These are phyloP conservation scores for Auricularia sp. DNA, from an alignment of 768 basidiomycete species.

Conservation along the genomic window DNA sequence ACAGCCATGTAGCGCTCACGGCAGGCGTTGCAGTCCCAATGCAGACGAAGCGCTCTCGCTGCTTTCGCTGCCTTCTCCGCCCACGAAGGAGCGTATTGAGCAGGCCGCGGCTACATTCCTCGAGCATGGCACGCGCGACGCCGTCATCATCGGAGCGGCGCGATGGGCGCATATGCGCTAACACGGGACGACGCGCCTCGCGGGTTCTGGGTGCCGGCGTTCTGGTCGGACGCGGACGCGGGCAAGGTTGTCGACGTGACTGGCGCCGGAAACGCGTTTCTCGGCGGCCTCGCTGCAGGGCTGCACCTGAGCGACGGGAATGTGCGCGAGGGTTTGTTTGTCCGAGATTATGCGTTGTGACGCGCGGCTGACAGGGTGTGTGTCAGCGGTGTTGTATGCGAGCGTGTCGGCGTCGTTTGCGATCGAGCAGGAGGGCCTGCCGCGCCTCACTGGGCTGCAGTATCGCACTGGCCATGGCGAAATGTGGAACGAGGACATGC, in stretches of 20 bases:
- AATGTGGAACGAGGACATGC: constrained; percentile 65
- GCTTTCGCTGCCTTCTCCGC: constrained; percentile 39
- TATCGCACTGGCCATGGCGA: constrained; percentile 13
- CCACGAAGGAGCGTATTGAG: constrained; percentile 48
- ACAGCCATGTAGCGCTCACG: no score
- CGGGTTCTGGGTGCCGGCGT: constrained; percentile 63
- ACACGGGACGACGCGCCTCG: constrained; percentile 20
- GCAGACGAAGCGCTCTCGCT: constrained; percentile 71
- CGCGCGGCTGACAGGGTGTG: neutral
- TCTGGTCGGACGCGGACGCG: constrained; percentile 42
- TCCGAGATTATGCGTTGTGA: neutral
- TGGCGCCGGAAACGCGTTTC: constrained; percentile 85
- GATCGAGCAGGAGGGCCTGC: constrained; percentile 76
- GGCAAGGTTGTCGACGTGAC: constrained; percentile 70
- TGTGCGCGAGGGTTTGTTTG: constrained; percentile 49
- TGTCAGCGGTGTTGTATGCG: constrained; percentile 57
- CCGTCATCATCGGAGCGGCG: constrained; percentile 70
- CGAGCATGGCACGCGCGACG: constrained; percentile 46
- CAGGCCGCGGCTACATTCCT: constrained; percentile 55
- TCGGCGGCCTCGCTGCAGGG: constrained; percentile 77
- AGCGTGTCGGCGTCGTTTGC: constrained; percentile 73
- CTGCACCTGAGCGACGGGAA: constrained; percentile 44
- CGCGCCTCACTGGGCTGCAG: constrained; percentile 29
- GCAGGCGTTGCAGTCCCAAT: constrained; percentile 44
- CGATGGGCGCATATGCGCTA: constrained; percentile 58